Conservation (phyloP, 2,329 filamentous ascomycete genomes). For the Verticillium zaregamsianum region DNA sequence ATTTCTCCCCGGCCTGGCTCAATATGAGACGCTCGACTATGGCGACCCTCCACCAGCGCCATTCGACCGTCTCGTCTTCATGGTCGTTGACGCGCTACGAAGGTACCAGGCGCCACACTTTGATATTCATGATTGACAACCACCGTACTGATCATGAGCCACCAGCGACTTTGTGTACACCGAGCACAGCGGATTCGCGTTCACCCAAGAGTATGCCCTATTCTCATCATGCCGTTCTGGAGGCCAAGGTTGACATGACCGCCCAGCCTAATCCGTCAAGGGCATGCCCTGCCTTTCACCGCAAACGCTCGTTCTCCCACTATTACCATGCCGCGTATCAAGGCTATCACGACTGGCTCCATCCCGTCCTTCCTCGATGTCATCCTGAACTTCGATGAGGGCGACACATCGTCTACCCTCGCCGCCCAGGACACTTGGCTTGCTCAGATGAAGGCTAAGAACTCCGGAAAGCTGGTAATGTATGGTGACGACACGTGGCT, state of each 20-base stretch:
- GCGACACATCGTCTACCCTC: conserved; percentile 83
- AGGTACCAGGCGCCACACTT: conserved; percentile 49
- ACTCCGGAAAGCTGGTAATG: conserved; percentile 76
- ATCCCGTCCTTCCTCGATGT: conserved; percentile 98
- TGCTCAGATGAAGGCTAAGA: conserved; percentile 77
- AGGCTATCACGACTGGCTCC: conserved; percentile 94
- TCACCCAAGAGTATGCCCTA: conserved; percentile 70
- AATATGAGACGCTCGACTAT: conserved; percentile 54
- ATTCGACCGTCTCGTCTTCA: conserved; percentile 90
- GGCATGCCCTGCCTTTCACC: conserved; percentile 85
- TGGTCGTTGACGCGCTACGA: conserved; percentile 93
- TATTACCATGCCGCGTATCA: conserved; percentile 96
- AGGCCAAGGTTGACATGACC: neutral
- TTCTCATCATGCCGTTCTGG: neutral
- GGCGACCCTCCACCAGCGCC: conserved; percentile 58
- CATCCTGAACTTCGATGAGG: conserved; percentile 94
- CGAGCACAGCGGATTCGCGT: conserved; percentile 73
- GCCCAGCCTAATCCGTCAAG: conserved; percentile 73
- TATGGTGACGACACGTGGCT: conserved; percentile 98
- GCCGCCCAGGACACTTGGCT: conserved; percentile 93
- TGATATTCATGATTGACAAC: neutral
- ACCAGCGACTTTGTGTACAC: conserved; percentile 88
- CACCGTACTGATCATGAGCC: neutral
- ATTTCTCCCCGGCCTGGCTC: conserved; percentile 78
- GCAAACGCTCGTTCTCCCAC: conserved; percentile 95